phyloP scores from a whole-genome alignment of 1,284 basidiomycete genomes.

The Cutaneotrichosporon sp. region DNA sequence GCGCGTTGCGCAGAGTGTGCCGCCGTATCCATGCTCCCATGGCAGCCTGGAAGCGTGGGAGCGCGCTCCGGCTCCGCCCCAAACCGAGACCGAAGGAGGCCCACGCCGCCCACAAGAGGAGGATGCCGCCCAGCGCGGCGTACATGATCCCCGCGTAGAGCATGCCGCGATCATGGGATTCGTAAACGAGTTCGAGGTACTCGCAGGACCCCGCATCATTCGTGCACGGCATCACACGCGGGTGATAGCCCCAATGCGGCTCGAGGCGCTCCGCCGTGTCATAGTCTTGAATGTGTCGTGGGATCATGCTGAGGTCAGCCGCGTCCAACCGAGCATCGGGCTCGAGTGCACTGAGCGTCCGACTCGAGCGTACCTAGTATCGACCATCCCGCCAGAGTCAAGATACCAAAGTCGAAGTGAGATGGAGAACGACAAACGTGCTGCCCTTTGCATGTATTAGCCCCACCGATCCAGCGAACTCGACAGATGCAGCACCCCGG shows the following conservation, averaged over 20 bases:
- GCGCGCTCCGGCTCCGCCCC: neutral
- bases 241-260: slow-evolving; percentile 41
- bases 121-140: slow-evolving; percentile 25
- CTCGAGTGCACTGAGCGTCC: too few relatives aligned
- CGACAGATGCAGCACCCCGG: too few relatives aligned
- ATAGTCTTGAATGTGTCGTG: slow-evolving; percentile 37
- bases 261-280: slow-evolving; percentile 23
- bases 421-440: too few relatives aligned
- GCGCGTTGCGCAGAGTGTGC: neutral
- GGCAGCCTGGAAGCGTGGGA: neutral
- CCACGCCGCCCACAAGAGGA: slow-evolving; percentile 28
- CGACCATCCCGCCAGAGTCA: too few relatives aligned
- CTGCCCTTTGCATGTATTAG: too few relatives aligned
- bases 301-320: neutral
- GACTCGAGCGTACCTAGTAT: neutral
- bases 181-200: slow-evolving; percentile 41
- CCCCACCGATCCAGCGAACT: too few relatives aligned
- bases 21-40: neutral
- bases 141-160: slow-evolving; percentile 36
- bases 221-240: slow-evolving; percentile 37
- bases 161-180: slow-evolving; percentile 38
- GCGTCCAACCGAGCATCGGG: too few relatives aligned
- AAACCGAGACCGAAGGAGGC: neutral
- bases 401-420: too few relatives aligned
- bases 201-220: slow-evolving; percentile 39